Evolutionary conservation across 2,329 filamentous ascomycete species (phyloP), one percentile per base, ranked within the genome.

Genomic region (Aureobasidium sp.): DNA sequence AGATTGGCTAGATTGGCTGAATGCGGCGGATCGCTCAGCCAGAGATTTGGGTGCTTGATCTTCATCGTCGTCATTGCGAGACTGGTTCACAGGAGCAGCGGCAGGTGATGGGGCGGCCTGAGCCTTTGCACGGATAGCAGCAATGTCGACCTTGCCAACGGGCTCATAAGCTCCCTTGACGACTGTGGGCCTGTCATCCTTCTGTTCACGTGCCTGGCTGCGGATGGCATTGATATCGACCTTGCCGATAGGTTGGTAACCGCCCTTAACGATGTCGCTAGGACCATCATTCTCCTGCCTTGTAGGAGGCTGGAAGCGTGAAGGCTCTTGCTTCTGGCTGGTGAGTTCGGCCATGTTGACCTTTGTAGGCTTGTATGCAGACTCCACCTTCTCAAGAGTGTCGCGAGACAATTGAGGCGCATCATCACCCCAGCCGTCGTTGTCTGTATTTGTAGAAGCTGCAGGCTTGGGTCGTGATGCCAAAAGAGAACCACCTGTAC

Each of bases 121-220:
- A 6, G 91, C 88, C 74, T 85, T 88, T 26, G 93, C 88, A 66
- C 90, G 86, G 71, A 99, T 97, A 26, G 93, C 92, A 47, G 90
- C 90, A 75, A 99, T 97, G 68, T 99, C 94, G 10, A 99, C 93
- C 77, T 97, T 97, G 51, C 94, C 94, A 23, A 97, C 81, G 1
- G 94, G 94, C 74, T 97, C 89, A 71, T 99, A 99, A 27, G 92
- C 84, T 46, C 94, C 94, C 76, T 96, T 97, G 23, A 97, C 90
- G 5, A 86, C 84, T 1, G 88, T 84, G 3, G 94, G 94, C 61
- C 91, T 83, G 67, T 96, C 89, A 70, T 97, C 91, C 29, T 71
- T 66, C 73, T 80, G 69, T 79, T 87, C 79, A 80, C 87, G 71
- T 77, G 91, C 79, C 83, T 90, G 73, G 81, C 87, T 77, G 66